Base-by-base conservation (phyloP, 331 rosid genomes). In the Malus hybrid region DNA sequence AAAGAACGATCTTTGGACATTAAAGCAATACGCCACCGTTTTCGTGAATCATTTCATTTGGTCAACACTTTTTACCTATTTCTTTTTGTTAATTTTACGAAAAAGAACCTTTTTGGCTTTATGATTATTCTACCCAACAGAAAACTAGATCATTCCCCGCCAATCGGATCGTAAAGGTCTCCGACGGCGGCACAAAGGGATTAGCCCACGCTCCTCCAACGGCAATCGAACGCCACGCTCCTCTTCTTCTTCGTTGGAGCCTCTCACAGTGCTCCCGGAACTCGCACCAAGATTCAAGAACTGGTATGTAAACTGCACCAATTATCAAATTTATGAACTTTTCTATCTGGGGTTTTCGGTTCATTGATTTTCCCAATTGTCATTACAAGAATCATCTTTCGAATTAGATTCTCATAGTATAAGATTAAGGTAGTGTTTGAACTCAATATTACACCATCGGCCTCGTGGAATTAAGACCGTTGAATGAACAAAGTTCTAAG, bases 161-260 rank as follows among this genome's bases (percentile, higher is more conserved):
- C 89, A 74, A 75, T 77, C 48, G 62, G 52, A 50, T 78, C 78
- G 11, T 31, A 24, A 31, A 60, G 42, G 61, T 46, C 22, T 46
- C 66, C 71, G 77, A 7, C 68, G 75, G 65, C 12, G 46, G 33
- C 29, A 7, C 18, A 4, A 24, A 33, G 15, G 27, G 75, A 22
- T 50, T 10, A 54, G 3, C 19, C 19, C 79, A 85, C 76, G 73
- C 83, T 76, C 81, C 4, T 8, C 55, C 9, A 50, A 50, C n/a
- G n/a, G n/a, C 56, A 50, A 50, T 50, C 56, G 6, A 14, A 50
- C 56, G 56, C 56, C 56, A 50, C 56, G 56, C 56, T 34, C 52
- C 22, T n/a, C 69, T 59, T 57, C 76, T 59, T 64, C 44, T 31
- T 64, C 69, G n/a, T 19, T 32, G 67, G 67, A 62, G n/a, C 36